Evolutionary conservation across 768 basidiomycete species (phyloP), one percentile per base, ranked within the genome.

Genomic region (Macrolepiota albuminosa): DNA sequence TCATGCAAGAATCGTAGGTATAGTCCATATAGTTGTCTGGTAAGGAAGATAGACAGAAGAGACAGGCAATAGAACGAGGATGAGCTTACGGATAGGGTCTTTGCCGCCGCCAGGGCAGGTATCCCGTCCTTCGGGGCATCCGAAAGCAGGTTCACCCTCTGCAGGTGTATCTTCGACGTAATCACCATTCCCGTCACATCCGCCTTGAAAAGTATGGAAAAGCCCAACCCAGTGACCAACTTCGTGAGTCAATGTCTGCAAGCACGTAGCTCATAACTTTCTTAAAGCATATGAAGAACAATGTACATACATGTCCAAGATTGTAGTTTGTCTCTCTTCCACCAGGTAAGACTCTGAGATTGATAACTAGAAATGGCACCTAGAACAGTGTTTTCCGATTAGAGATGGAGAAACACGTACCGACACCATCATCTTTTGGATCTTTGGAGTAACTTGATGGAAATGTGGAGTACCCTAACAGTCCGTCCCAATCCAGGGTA

Each of bases 171-270:
- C 81, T 9, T 65, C 66, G 57, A 83, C 80, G 21, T 54, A 61
- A 66, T 83, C 81, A 36, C 80, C 81, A 26, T 71, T 51, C 62
- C 62, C 64, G 16, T 57, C 53, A 72, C 77, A 82, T 24, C 80
- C 80, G 42, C 79, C 79, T 66, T 85, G 79, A 78, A 84, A 84
- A 29, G 83, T 83, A 71, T 84, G 83, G 71, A 77, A 84, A 21
- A 84, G 75, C 31, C 84, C 83, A 60, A 82, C 71, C 83, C 84
- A 85, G 71, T 84, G 83, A n/a, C 83, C 82, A 51, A 76, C 78
- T 68, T 85, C 84, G 66, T 85, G 84, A 14, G 78, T 82, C 60
- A 81, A 63, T 43, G 81, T 85, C 72, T 75, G 51, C 49, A 11
- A 24, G 8, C 7, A 60, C 7, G 58, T n/a, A 34, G 7, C 24